Evolutionary conservation across 148 eudicot genomes (phyloP), one percentile per base, ranked within the genome.

Genomic region (Fallopia convolvulus): DNA sequence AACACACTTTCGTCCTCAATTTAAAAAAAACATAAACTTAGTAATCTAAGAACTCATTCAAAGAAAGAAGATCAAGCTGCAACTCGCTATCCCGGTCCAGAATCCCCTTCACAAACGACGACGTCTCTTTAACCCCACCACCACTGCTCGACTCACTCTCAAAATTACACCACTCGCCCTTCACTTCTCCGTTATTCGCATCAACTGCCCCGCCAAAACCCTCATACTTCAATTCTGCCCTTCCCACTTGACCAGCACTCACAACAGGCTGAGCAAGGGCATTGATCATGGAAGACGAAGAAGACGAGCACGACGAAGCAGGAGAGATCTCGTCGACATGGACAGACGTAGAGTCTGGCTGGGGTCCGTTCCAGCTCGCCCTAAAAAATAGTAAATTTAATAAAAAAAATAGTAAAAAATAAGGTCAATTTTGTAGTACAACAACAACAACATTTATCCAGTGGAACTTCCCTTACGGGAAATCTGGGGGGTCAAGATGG

Each of bases 271-370:
- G 85, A 30, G 11, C 76, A 11, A 83, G 70, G 55, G 82, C 77
- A 52, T 74, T 80, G 80, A 40, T 39, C 52, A 71, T 49, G 20
- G 49, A 39, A 13, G 84, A 82, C 74, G 83, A 82, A 10, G 84
- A 82, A 41, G 85, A 84, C 26, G 93, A 83, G 23, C 90, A 81
- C 7, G 89, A 88, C 41, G 89, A 85, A 40, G 87, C 81, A 56
- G 93, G 82, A 0, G 87, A 78, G 36, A 80, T 44, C 66, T 88
- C 89, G 26, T 77, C 81, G n/a, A 26, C 30, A 26, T 26, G 30
- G 30, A 26, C 30, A 1, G 30, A 26, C 30, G 0, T 26, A 0
- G 30, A 26, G 30, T 26, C 30, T 0, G 30, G 30, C 30, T 26
- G 30, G 0, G 30, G 30, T 26, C 30, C 30, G 30, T 1, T 26